Conservation (phyloP, 768 basidiomycete genomes). For the Crassisporium funariophilum region DNA sequence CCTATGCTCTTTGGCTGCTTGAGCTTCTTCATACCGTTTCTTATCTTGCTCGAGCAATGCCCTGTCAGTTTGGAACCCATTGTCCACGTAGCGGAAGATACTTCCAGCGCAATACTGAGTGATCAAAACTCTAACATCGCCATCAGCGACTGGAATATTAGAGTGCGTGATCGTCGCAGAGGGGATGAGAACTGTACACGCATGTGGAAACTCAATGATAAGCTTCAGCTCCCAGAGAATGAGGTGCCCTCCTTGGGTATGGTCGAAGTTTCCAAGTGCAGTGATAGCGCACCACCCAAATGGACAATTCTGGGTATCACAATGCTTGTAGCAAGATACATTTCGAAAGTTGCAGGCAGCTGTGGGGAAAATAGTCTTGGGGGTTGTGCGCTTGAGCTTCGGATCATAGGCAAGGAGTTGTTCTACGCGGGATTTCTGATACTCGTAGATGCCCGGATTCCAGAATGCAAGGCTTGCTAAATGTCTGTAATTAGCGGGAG, state of each 20-base stretch:
- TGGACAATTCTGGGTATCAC: slow-evolving; percentile 7
- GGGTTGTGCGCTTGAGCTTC: slow-evolving; percentile 3
- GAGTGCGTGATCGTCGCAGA: slow-evolving; percentile 22
- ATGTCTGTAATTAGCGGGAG: no score
- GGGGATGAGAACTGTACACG: slow-evolving; percentile 1
- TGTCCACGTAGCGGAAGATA: no score
- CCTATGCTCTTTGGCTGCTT: no score
- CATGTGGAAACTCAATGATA: slow-evolving; percentile 16
- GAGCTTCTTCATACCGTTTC: no score
- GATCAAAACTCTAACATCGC: no score
- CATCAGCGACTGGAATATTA: slow-evolving; percentile 16
- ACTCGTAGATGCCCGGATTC: slow-evolving; percentile 4
- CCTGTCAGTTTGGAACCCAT: no score
- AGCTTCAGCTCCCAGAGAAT: slow-evolving; percentile 24
- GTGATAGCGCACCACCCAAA: slow-evolving; percentile 10
- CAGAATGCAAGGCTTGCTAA: slow-evolving; percentile 5
- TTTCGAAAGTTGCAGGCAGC: slow-evolving; percentile 13
- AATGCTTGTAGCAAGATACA: slow-evolving; percentile 9
- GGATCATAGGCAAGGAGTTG: neutral
- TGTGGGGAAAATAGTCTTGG: slow-evolving; percentile 7
- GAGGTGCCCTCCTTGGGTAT: slow-evolving; percentile 25
- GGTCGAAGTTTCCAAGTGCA: slow-evolving; percentile 19
- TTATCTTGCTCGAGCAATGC: no score
- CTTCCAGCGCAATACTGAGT: no score
- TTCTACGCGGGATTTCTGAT: slow-evolving; percentile 1